Evolutionary conservation across 257 asterid species (phyloP).

Genomic region (Jacaranda mimosifolia): DNA sequence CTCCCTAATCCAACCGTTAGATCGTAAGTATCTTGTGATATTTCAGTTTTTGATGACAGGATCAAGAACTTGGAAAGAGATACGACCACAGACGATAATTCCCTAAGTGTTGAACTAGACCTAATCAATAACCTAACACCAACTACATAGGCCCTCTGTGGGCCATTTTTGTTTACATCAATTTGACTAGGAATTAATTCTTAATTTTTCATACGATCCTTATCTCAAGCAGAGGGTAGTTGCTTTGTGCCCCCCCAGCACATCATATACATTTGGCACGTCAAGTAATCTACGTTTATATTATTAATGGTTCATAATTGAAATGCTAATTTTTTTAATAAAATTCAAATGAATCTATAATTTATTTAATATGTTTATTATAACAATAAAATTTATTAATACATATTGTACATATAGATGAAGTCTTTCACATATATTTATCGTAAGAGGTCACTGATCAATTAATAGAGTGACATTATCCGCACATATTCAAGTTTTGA

Average conservation of each 20-base stretch:
- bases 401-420: no score
- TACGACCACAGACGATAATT: slow-evolving; percentile 11
- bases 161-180: slow-evolving; percentile 36
- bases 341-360: no score
- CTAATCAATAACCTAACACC: slow-evolving; percentile 46
- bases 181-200: slow-evolving; percentile 34
- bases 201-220: slow-evolving; percentile 8
- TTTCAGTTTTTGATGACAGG: background rate
- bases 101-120: slow-evolving; percentile 31
- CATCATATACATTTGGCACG: background rate
- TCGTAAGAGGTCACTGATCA: no score
- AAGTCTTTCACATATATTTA: no score
- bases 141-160: slow-evolving; percentile 33
- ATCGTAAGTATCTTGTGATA: slow-evolving; percentile 15
- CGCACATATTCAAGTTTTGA: no score
- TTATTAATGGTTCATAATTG: no score
- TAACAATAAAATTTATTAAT: no score
- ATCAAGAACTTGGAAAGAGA: background rate
- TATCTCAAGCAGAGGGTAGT: background rate
- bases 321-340: no score
- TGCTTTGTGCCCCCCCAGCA: background rate
- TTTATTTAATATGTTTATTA: no score
- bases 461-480: no score
- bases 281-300: no score
- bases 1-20: background rate